Conservation (phyloP, 192 early-diverging fungal genomes). For the Podila horticola region DNA sequence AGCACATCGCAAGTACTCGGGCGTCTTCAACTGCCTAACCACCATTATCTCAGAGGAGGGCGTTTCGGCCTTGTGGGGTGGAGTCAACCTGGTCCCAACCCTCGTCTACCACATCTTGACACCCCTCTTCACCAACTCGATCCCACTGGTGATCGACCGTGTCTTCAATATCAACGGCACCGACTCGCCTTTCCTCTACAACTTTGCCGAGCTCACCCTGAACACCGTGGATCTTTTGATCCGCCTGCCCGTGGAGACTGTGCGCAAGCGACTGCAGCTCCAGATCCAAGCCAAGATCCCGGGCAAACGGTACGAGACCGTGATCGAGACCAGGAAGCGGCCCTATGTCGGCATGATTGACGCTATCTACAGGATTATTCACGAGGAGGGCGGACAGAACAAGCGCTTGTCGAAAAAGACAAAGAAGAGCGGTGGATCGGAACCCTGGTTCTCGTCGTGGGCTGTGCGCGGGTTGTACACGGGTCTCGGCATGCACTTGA, state of each 20-base stretch:
- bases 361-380: constrained; percentile 71
- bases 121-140: constrained; percentile 75
- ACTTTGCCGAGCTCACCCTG: constrained; percentile 70
- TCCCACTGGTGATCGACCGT: constrained; percentile 73
- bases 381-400: constrained; percentile 75
- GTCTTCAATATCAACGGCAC: constrained; percentile 64
- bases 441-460: constrained; percentile 59
- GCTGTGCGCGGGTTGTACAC: constrained; percentile 76
- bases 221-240: constrained; percentile 79
- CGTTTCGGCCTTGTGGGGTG: constrained; percentile 71
- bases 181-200: constrained; percentile 73
- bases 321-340: constrained; percentile 71
- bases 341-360: constrained; percentile 82
- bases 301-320: constrained; percentile 70
- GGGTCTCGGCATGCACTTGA: constrained; percentile 74
- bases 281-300: constrained; percentile 73
- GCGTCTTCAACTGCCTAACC: constrained; percentile 78
- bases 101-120: constrained; percentile 81
- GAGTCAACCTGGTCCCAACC: constrained; percentile 79
- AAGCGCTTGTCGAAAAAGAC: constrained; percentile 20
- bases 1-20: constrained; percentile 82
- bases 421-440: not conserved
- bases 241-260: constrained; percentile 87
- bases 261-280: constrained; percentile 84
- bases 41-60: constrained; percentile 86